phyloP scores from a whole-genome alignment of 176 grass and related monocot species.

The Oryza longistaminata region DNA sequence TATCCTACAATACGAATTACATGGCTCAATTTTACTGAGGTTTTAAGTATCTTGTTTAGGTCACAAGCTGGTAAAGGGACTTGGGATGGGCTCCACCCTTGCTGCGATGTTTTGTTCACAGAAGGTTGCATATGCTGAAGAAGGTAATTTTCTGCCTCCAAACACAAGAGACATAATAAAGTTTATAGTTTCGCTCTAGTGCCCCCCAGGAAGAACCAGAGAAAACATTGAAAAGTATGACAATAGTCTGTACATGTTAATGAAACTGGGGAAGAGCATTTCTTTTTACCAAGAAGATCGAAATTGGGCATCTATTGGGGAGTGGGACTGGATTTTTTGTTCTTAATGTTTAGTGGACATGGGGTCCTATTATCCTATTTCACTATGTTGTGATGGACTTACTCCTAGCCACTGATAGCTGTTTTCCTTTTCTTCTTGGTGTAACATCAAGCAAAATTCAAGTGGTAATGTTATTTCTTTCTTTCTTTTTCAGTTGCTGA shows the following conservation, averaged over 20 bases:
- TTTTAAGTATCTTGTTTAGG: slow-evolving; percentile 22
- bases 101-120: slow-evolving; percentile 39
- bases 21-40: neutral
- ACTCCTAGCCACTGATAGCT: neutral
- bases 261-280: neutral
- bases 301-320: neutral
- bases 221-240: neutral
- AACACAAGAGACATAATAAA: neutral
- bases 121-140: slow-evolving; percentile 47
- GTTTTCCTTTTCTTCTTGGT: slow-evolving; percentile 18
- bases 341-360: neutral
- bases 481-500: slow-evolving; percentile 24
- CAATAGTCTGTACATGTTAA: neutral
- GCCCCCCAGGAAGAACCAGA: neutral
- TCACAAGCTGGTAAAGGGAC: slow-evolving; percentile 45
- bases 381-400: neutral
- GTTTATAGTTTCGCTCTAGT: neutral
- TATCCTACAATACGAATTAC: neutral
- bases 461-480: slow-evolving; percentile 3
- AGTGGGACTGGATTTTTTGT: neutral
- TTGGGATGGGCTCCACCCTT: slow-evolving; percentile 32
- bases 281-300: neutral
- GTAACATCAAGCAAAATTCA: neutral
- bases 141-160: slow-evolving; percentile 52
- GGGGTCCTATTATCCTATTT: neutral